Percentiles rank a stretch among this genome's conserved stretches.
Evolutionary conservation across 2,329 filamentous ascomycete species (phyloP).

Genomic region (Botrytis fabae): DNA sequence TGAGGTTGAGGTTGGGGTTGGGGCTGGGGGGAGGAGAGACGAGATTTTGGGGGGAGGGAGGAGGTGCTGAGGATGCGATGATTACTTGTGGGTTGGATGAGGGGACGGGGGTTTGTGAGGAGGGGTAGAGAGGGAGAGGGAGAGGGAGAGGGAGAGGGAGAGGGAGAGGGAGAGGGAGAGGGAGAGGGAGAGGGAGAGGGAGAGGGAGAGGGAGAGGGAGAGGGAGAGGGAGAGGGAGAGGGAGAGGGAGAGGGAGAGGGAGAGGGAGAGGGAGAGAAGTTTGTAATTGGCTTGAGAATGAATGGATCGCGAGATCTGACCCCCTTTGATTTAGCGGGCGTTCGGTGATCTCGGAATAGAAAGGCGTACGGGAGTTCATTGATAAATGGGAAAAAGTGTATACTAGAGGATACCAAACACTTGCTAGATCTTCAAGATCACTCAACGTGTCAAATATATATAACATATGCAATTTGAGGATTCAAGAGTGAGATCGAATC

Average conservation of each 20-base stretch:
- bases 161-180: background rate
- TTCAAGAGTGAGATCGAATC: background rate
- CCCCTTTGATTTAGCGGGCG: background rate
- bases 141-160: background rate
- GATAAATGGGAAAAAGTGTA: background rate
- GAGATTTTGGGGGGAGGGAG: background rate
- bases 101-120: slow-evolving; percentile 15
- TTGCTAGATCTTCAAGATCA: too few species aligned
- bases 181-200: background rate
- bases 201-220: background rate
- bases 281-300: background rate
- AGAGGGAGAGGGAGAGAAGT: background rate
- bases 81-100: slow-evolving; percentile 15
- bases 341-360: background rate
- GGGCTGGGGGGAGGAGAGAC: background rate
- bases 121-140: background rate
- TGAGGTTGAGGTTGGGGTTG: background rate
- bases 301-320: background rate
- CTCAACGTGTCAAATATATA: background rate
- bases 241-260: background rate
- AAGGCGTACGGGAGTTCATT: background rate
- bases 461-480: background rate
- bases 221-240: background rate
- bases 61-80: slow-evolving; percentile 1
- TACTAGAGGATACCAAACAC: background rate